A percentile compares a stretch with the other conserved stretches of the same genome.
Conservation (phyloP, 2,329 filamentous ascomycete species). For the Aureobasidium melanogenum region DNA sequence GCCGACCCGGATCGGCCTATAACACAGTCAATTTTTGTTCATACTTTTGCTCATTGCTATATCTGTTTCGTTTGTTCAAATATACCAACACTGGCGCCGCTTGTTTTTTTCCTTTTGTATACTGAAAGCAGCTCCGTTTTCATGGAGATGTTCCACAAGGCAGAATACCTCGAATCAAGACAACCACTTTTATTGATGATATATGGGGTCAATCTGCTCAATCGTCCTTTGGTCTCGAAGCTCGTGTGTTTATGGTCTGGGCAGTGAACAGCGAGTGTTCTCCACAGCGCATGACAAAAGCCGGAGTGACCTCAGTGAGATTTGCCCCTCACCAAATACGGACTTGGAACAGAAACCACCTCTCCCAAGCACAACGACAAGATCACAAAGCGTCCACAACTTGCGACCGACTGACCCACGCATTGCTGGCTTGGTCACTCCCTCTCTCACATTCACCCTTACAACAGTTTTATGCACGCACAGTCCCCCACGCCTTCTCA, state of each 20-base stretch:
- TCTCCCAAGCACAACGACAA: not conserved
- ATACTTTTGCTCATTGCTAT: not conserved
- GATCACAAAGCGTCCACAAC: too few species aligned
- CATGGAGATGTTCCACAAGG: not conserved
- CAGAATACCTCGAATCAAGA: not conserved
- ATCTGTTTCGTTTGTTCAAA: not conserved
- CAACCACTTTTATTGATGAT: not conserved
- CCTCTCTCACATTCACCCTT: slow-evolving; percentile 24
- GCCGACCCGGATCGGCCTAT: not conserved
- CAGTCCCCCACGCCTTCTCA: slow-evolving; percentile 44
- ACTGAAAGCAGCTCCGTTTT: not conserved
- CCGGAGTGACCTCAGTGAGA: not conserved
- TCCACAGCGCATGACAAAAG: not conserved
- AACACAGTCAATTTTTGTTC: not conserved
- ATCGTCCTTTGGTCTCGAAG: not conserved
- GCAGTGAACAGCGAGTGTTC: not conserved
- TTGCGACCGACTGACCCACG: slow-evolving; percentile 39
- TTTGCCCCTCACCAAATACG: slow-evolving; percentile 2
- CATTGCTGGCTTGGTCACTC: slow-evolving; percentile 48
- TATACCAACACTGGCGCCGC: slow-evolving; percentile 8
- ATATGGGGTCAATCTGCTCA: not conserved
- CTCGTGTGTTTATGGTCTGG: not conserved
- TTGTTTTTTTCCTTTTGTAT: slow-evolving; percentile 1
- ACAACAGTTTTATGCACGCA: slow-evolving; percentile 56
- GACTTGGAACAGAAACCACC: not conserved